Evolutionary conservation across 2,329 filamentous ascomycete genomes (phyloP).

Genomic region (Amesomyces nigricolor): DNA sequence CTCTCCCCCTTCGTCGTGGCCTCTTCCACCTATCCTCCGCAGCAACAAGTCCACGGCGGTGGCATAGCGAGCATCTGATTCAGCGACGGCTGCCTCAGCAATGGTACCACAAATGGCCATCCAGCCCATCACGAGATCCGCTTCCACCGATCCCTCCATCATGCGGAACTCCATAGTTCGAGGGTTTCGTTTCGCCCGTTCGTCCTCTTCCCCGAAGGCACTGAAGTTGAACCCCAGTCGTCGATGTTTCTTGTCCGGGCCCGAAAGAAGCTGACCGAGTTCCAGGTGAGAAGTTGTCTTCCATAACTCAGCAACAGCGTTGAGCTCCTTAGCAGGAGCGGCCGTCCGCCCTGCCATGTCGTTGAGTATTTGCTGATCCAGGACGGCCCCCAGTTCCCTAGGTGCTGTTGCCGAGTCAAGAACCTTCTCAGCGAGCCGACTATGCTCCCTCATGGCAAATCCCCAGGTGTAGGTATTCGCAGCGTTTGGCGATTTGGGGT

Average conservation of each 20-base stretch:
- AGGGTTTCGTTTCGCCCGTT: constrained; percentile 31
- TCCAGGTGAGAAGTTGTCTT: constrained; percentile 26
- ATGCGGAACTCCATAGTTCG: constrained; percentile 38
- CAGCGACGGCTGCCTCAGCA: constrained; percentile 25
- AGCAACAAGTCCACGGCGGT: constrained; percentile 14
- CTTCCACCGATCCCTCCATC: constrained; percentile 33
- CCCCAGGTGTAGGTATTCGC: constrained; percentile 37
- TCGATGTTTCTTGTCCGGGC: constrained; percentile 30
- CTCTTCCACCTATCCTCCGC: not conserved
- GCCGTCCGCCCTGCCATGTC: constrained; percentile 14
- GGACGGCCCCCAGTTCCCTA: not conserved
- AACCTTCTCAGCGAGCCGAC: constrained; percentile 29
- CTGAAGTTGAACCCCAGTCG: constrained; percentile 40
- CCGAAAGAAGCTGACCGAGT: constrained; percentile 35
- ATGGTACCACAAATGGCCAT: constrained; percentile 32
- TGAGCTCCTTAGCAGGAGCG: constrained; percentile 11
- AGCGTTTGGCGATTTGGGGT: constrained; percentile 36
- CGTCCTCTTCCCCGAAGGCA: constrained; percentile 35
- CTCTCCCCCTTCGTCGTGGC: not conserved
- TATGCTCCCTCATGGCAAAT: constrained; percentile 30
- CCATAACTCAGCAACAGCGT: constrained; percentile 31
- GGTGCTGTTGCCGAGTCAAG: not conserved
- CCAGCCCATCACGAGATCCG: constrained; percentile 32
- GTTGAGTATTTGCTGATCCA: constrained; percentile 19
- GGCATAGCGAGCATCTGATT: constrained; percentile 15